Evolutionary conservation across 2,329 filamentous ascomycete species (phyloP), one percentile per base, ranked within the genome.

Genomic region (Arthrobotrys entomopaga): DNA sequence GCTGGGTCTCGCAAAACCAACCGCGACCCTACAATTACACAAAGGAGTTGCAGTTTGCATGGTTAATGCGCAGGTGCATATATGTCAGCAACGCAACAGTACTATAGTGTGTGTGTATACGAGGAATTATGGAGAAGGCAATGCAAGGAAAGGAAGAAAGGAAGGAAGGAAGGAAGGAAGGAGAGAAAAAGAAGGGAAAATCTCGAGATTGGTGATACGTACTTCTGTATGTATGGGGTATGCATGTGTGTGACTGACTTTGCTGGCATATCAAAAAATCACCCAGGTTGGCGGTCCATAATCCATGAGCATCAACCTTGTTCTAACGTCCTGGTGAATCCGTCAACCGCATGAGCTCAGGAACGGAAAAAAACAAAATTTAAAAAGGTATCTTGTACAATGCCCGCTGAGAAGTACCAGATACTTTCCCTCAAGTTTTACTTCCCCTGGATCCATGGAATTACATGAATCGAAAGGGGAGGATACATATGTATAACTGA

Each of bases 331-430:
- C 16, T 34, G 16, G 8, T 26, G 24, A 53, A 26, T 53, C 50
- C 24, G 34, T 20, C 3, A 34, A 34, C 16, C 42, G 42, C 16
- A 19, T n/a, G 15, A 46, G 42, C 16, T 43, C 20, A 22, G n/a
- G 16, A 13, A 43, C 8, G 11, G 50, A 24, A 15, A 10, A n/a
- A n/a, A n/a, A n/a, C n/a, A n/a, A n/a, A n/a, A n/a, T n/a, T n/a
- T n/a, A n/a, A n/a, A n/a, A 16, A 66, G 40, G 64, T 67, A 67
- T 60, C 46, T 59, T 20, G 46, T n/a, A 67, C 52, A 22, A 16
- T 53, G 53, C 20, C 20, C 34, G 48, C 13, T n/a, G 29, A 19
- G n/a, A 59, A 53, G 64, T 67, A 67, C 64, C 64, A 48, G 54
- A 60, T 67, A 67, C 64, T 19, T 66, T 26, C 24, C 34, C 6